Evolutionary conservation across 1,139 yeast genomes (phyloP).

Genomic region (Taiozyma sp.): DNA sequence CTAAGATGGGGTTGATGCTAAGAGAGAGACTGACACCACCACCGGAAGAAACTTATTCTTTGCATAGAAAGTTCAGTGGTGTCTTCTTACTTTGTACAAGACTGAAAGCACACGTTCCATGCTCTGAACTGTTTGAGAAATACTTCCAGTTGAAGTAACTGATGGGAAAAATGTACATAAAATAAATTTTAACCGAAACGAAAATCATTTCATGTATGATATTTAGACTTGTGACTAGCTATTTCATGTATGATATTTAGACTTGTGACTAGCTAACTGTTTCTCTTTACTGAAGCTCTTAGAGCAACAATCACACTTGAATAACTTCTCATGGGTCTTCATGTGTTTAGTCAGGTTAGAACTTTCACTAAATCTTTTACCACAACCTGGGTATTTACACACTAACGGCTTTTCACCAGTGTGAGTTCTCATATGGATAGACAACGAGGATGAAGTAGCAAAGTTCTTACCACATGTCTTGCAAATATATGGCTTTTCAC

Average conservation of each 20-base stretch:
- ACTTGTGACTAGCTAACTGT: slow-evolving; percentile 38
- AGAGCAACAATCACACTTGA: slow-evolving; percentile 47
- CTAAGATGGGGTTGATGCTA: slow-evolving; percentile 82
- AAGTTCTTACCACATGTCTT: slow-evolving; percentile 62
- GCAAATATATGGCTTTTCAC: slow-evolving; percentile 80
- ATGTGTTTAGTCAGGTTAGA: slow-evolving; percentile 87
- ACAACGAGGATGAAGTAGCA: slow-evolving; percentile 49
- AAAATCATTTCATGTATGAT: slow-evolving; percentile 13
- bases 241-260: slow-evolving; percentile 22
- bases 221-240: slow-evolving; percentile 36
- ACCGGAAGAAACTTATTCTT: slow-evolving; percentile 94
- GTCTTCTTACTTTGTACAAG: slow-evolving; percentile 88
- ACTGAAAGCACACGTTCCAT: slow-evolving; percentile 77
- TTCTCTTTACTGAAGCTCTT: slow-evolving; percentile 45
- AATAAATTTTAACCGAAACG: not conserved
- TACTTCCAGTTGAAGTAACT: slow-evolving; percentile 11
- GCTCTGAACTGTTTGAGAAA: slow-evolving; percentile 72
- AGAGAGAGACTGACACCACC: slow-evolving; percentile 93
- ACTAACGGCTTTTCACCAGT: slow-evolving; percentile 88
- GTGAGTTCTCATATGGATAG: slow-evolving; percentile 74
- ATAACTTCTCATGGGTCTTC: slow-evolving; percentile 56
- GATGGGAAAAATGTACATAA: not conserved
- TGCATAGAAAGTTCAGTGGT: slow-evolving; percentile 93
- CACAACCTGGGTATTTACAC: slow-evolving; percentile 80
- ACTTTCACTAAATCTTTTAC: slow-evolving; percentile 81